Evolutionary conservation across 106 monocot species (phyloP).

Genomic region (Phalaenopsis aphrodite): DNA sequence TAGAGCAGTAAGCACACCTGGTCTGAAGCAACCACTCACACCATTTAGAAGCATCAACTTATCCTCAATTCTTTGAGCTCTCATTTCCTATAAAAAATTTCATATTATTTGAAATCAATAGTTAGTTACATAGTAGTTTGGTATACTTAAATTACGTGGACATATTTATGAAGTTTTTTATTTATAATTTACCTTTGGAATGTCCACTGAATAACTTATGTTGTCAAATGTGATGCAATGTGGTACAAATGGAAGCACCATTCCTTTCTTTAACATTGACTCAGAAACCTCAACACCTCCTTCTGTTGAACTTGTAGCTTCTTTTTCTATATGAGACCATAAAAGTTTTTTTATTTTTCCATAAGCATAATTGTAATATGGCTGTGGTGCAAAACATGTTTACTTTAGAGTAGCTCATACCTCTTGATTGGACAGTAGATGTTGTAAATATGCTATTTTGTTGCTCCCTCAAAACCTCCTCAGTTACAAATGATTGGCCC

Average conservation of each 20-base stretch:
- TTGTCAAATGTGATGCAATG: slow-evolving; percentile 60
- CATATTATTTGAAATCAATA: neutral
- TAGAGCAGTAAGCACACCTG: slow-evolving; percentile 54
- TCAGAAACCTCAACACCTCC: neutral
- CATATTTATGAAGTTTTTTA: neutral
- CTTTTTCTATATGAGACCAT: neutral
- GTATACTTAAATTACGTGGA: neutral
- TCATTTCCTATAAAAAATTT: slow-evolving; percentile 34
- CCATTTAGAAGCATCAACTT: slow-evolving; percentile 46
- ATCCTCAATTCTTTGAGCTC: slow-evolving; percentile 17
- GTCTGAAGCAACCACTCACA: slow-evolving; percentile 57
- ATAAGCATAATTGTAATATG: slow-evolving; percentile 6
- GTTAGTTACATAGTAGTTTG: neutral
- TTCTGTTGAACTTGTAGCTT: neutral
- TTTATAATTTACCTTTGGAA: slow-evolving; percentile 49
- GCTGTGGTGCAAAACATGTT: neutral
- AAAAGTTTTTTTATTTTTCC: neutral
- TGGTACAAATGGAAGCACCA: slow-evolving; percentile 79
- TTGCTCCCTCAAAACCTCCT: neutral
- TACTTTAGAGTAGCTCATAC: neutral
- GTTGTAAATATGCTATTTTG: neutral
- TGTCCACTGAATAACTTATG: slow-evolving; percentile 47
- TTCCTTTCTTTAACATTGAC: slow-evolving; percentile 32
- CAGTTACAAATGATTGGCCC: neutral
- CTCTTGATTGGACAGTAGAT: neutral